Base-by-base conservation (phyloP, 306 rosid genomes). In the Rubus parviflorus region DNA sequence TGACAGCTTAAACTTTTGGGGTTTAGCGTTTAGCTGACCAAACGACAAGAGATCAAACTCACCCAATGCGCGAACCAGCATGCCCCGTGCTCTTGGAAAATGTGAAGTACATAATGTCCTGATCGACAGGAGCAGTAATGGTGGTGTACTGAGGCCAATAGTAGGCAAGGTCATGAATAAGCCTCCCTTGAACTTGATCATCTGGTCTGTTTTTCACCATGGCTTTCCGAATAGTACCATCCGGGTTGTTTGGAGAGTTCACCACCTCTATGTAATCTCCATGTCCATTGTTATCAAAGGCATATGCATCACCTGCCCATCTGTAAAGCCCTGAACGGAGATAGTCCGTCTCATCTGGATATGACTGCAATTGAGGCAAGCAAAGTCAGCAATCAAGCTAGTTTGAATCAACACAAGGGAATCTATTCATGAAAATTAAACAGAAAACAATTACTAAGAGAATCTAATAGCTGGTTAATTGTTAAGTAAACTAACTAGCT, bases 1-100 rank as follows among this genome's bases (percentile, higher is more conserved):
- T 14, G 35, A 30, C 45, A 13, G 42, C 42, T 25, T 56, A n/a
- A 56, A 20, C 60, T 57, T 22, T 8, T 1, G 13, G 11, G 43
- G 41, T 35, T 61, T 5, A 15, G 15, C 67, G 5, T 61, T 10
- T 62, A 30, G 16, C 40, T 4, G 38, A 8, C 16, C 42, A 62
- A 62, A 35, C 0, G 20, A 47, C 19, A 23, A 8, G 35, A 30
- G 35, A 30, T 30, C 4, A 9, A 30, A 41, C 84, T 81, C 3
- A 94, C 98, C 97, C 98, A 6, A 94, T 82, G 20, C 98, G 93
- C 2, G 97, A 94, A 45, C 97, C 97, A 15, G 91, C 98, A 80
- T 94, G 97, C 6, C 98, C 98, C 0, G 97, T 92, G 87, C 93
- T 85, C 74, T 94, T 94, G 74, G 98, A 94, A 61, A 88, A 87